Evolutionary conservation across 306 rosid genomes (phyloP).

Genomic region (Urtica urens): DNA sequence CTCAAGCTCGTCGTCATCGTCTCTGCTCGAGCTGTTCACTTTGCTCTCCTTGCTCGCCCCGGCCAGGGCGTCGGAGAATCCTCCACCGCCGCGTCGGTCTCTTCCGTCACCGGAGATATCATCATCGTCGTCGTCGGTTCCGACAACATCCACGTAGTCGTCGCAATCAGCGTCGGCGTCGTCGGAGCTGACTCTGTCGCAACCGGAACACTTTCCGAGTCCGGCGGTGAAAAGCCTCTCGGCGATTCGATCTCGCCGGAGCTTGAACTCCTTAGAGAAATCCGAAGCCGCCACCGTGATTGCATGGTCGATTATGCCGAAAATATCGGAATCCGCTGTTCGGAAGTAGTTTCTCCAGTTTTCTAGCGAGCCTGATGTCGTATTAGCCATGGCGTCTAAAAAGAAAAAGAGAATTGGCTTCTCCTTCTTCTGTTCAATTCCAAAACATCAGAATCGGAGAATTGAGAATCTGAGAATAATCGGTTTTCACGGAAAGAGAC

Average conservation of each 20-base stretch:
- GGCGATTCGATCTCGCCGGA: slow-evolving; percentile 66
- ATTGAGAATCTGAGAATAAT: slow-evolving; percentile 8
- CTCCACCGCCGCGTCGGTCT: slow-evolving; percentile 27
- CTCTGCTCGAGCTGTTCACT: slow-evolving; percentile 37
- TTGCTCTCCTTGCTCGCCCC: slow-evolving; percentile 90
- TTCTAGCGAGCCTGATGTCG: slow-evolving; percentile 61
- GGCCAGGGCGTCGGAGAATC: slow-evolving; percentile 34
- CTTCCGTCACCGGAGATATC: slow-evolving; percentile 22
- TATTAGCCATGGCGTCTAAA: slow-evolving; percentile 21
- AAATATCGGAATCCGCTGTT: slow-evolving; percentile 53
- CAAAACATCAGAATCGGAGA: slow-evolving; percentile 23
- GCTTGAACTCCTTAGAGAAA: slow-evolving; percentile 65
- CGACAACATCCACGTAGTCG: neutral
- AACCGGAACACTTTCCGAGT: slow-evolving; percentile 52
- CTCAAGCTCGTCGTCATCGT: slow-evolving; percentile 67
- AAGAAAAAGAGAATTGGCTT: neutral
- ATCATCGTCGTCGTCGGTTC: slow-evolving; percentile 5
- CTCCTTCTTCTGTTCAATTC: slow-evolving; percentile 6
- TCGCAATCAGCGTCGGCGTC: slow-evolving; percentile 13
- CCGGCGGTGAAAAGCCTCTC: slow-evolving; percentile 51
- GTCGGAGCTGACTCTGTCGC: slow-evolving; percentile 41
- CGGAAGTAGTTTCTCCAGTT: slow-evolving; percentile 79
- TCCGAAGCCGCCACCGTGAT: slow-evolving; percentile 83
- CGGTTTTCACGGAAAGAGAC: neutral
- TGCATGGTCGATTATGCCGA: slow-evolving; percentile 70